Base-by-base conservation (phyloP, 305 asterid species). In the Solanum chacoense region DNA sequence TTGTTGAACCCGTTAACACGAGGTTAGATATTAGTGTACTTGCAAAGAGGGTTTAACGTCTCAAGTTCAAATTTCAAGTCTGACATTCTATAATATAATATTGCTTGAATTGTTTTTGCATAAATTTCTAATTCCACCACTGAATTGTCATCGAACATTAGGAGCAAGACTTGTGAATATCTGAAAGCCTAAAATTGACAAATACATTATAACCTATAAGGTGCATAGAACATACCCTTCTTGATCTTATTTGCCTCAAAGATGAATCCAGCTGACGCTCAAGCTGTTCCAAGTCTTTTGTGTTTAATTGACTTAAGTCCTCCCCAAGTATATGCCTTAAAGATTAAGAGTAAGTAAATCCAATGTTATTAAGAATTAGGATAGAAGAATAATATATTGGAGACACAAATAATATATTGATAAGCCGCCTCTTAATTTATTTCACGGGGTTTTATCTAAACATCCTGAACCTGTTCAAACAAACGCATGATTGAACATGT, bases 261-360 rank as follows among this genome's bases (percentile, higher is more conserved):
- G 98, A 89, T 84, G 94, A 11, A 90, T 94, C 98, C 90, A 95
- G 90, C 73, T 89, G 91, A 22, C 85, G 90, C 89, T 95, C 98
- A 34, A 95, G 95, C 73, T 92, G 94, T 87, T 93, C 95, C 34
- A 95, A 94, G 80, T 93, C 94, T 42, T 89, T 89, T 24, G 59
- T 85, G 86, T 92, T 91, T 72, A 94, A 87, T 86, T 91, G 92
- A 74, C 74, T 91, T 90, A 95, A 90, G 69, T 95, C 95, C 87
- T 94, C 96, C 35, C 98, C 98, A 34, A 95, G 93, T 31, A 91
- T 74, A 90, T 95, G 94, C 94, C 98, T 95, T 13, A 86, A 18
- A 35, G 71, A 16, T 35, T 45, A 40, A 16, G 29, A 29, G 45
- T 11, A 28, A 81, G 14, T 42, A 40, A 28, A 26, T 14, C 13